Conservation (phyloP, 192 early-diverging fungal species). For the Podila epicladia region DNA sequence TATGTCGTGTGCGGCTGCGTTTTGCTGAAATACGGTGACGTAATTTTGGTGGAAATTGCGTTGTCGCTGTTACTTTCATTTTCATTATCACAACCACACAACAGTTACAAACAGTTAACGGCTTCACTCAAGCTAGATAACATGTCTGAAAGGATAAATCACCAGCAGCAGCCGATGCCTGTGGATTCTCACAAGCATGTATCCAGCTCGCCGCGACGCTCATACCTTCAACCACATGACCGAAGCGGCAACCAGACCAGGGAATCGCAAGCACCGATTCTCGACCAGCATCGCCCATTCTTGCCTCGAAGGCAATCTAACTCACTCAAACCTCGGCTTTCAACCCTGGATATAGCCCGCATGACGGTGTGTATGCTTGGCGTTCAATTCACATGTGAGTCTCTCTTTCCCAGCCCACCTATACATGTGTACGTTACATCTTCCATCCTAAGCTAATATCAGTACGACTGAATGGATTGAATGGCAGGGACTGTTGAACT, state of each 20-base stretch:
- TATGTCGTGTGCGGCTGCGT: too few species aligned
- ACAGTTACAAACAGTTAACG: too few species aligned
- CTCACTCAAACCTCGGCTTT: constrained; percentile 10
- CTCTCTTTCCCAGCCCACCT: background rate
- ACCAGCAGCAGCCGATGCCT: background rate
- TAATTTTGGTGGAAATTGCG: too few species aligned
- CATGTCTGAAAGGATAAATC: constrained; percentile 14
- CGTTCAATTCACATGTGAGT: constrained; percentile 78
- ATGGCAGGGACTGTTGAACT: constrained; percentile 78
- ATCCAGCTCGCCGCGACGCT: background rate
- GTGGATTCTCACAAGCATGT: background rate
- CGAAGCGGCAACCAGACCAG: background rate
- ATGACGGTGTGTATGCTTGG: constrained; percentile 70
- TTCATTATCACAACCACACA: too few species aligned
- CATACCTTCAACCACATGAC: background rate
- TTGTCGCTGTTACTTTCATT: too few species aligned
- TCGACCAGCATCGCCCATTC: background rate
- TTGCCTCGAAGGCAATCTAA: background rate
- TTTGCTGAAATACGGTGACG: too few species aligned
- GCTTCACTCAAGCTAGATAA: constrained; percentile 4
- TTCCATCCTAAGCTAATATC: too few species aligned
- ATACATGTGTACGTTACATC: constrained; percentile 7
- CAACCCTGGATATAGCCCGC: constrained; percentile 32
- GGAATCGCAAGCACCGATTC: background rate
- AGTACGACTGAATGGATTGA: background rate